Evolutionary conservation across 108 stramenopile genomes (phyloP), one percentile per base, ranked within the genome.

Genomic region (Ochromonas danica): DNA sequence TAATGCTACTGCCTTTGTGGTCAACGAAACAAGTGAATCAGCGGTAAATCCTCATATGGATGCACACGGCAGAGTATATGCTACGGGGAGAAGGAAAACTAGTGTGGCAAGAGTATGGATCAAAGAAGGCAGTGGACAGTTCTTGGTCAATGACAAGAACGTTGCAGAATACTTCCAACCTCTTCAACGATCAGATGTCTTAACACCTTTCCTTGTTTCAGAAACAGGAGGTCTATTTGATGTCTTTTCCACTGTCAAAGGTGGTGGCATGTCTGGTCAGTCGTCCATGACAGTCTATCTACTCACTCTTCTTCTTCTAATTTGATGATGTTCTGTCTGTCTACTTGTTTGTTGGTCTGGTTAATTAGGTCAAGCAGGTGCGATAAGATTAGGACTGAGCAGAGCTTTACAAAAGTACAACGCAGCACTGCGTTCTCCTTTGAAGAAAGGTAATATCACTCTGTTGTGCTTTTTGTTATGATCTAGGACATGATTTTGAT

Each of bases 81-180:
- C 93, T 28, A 89, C 92, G 1, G 98, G 98, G 40, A 88, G 94
- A 38, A 93, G 96, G 2, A 98, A 98, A 89, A 89, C 91, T 61
- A 90, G 94, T 33, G 78, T 90, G 39, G 96, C 98, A 1, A 81
- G 94, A 28, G 98, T 97, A 36, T 96, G 95, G 94, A 88, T 98
- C 77, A 88, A 92, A 61, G 92, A 92, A 1, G 95, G 94, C 22
- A 83, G 86, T 35, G 96, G 96, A 25, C 78, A 86, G 35, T 86
- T 97, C 39, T 81, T 85, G 1, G 91, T 98, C 61, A 98, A 98
- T 85, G 84, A 88, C 17, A 89, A 79, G 78, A 87, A 89, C 39
- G 88, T 96, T 51, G 84, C 88, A 14, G 89, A 94, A 38, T 96
- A 96, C 90, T 97, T 98, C 80, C 83, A 85, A 0, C 85, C 93